Evolutionary conservation across 768 basidiomycete genomes (phyloP).

Genomic region (Lactarius tabidus): DNA sequence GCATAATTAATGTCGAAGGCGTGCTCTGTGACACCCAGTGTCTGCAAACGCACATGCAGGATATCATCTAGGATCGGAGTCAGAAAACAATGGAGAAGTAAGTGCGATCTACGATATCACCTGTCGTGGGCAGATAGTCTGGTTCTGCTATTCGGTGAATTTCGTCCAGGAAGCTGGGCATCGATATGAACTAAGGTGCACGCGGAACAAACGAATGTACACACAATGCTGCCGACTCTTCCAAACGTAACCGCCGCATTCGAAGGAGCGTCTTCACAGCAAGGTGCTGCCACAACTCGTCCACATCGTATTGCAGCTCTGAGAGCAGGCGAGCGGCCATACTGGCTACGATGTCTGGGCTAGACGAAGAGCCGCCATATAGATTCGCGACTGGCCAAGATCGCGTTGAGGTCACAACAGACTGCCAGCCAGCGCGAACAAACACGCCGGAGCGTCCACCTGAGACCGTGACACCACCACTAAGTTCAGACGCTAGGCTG

Average conservation of each 20-base stretch:
- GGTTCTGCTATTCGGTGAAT: slow-evolving; percentile 61
- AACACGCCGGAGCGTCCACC: slow-evolving; percentile 61
- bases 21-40: slow-evolving; percentile 75
- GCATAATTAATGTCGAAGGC: slow-evolving; percentile 63
- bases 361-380: slow-evolving; percentile 30
- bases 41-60: slow-evolving; percentile 75
- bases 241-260: slow-evolving; percentile 57
- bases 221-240: slow-evolving; percentile 76
- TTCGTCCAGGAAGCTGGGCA: slow-evolving; percentile 59
- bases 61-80: slow-evolving; percentile 54
- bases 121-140: slow-evolving; percentile 69
- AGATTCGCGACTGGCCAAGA: slow-evolving; percentile 39
- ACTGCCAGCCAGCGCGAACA: slow-evolving; percentile 72
- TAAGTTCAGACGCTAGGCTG: slow-evolving; percentile 63
- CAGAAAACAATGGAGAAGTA: not conserved
- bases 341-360: slow-evolving; percentile 40
- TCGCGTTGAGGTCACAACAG: slow-evolving; percentile 46
- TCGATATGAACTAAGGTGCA: slow-evolving; percentile 9
- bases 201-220: slow-evolving; percentile 29
- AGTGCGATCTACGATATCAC: slow-evolving; percentile 29
- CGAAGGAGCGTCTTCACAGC: slow-evolving; percentile 54
- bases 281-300: slow-evolving; percentile 67
- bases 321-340: slow-evolving; percentile 55
- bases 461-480: slow-evolving; percentile 55
- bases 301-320: slow-evolving; percentile 48